These are phyloP conservation scores for Penicillium arizonense DNA, from an alignment of 495 filamentous ascomycete species.

Conservation along the genomic window DNA sequence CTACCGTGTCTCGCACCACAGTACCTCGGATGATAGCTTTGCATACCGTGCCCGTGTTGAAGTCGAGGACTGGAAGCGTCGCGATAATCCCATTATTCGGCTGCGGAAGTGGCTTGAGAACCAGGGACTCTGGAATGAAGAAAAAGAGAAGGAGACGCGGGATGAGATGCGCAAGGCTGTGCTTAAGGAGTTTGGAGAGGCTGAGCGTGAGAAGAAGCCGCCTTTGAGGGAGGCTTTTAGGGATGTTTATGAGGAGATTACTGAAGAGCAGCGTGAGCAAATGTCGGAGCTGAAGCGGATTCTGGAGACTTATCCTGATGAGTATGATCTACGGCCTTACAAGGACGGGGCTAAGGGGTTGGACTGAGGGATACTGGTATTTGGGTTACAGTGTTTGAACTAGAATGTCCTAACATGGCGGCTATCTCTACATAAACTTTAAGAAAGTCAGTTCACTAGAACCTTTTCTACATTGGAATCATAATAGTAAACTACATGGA, in stretches of 20 bases:
- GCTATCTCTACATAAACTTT: background rate
- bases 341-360: constrained; percentile 74
- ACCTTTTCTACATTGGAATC: too few relatives aligned
- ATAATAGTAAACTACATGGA: too few relatives aligned
- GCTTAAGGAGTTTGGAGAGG: constrained; percentile 78
- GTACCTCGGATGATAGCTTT: constrained; percentile 96
- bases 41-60: constrained; percentile 92
- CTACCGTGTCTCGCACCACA: constrained; percentile 96
- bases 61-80: constrained; percentile 96
- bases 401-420: background rate
- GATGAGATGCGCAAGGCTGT: constrained; percentile 68
- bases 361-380: constrained; percentile 6
- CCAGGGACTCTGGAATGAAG: constrained; percentile 78
- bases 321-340: constrained; percentile 83
- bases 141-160: constrained; percentile 71
- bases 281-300: constrained; percentile 73
- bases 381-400: background rate
- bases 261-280: constrained; percentile 76
- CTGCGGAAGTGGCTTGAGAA: constrained; percentile 90
- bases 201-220: constrained; percentile 88
- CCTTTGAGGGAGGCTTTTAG: constrained; percentile 74
- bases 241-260: constrained; percentile 85
- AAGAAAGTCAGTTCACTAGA: too few relatives aligned
- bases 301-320: constrained; percentile 82
- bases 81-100: constrained; percentile 91